Evolutionary conservation across 495 filamentous ascomycete species (phyloP).

Genomic region (Friedmanniomyces endolithicus): DNA sequence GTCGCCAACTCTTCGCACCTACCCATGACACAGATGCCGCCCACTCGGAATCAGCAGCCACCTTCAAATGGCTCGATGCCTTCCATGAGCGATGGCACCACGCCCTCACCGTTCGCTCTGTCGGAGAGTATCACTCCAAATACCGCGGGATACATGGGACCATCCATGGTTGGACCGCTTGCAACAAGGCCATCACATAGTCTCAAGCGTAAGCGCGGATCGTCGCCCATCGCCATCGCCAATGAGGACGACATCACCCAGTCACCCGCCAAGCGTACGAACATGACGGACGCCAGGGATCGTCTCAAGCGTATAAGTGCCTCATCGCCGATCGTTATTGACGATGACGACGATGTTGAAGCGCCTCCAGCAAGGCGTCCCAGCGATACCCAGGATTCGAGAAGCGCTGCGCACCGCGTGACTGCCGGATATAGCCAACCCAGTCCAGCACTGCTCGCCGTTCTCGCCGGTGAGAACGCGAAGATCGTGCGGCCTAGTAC

Average conservation of each 20-base stretch:
- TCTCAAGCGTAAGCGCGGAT: too few relatives aligned
- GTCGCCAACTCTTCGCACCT: neutral
- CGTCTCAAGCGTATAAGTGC: neutral
- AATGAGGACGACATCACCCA: too few relatives aligned
- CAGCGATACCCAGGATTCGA: neutral
- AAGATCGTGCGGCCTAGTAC: too few relatives aligned
- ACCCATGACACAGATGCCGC: neutral
- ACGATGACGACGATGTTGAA: neutral
- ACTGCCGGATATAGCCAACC: too few relatives aligned
- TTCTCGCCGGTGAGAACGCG: too few relatives aligned
- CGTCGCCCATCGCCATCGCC: too few relatives aligned
- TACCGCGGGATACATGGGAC: neutral
- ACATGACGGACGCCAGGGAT: neutral
- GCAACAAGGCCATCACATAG: neutral
- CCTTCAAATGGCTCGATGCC: neutral
- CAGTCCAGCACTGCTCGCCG: too few relatives aligned
- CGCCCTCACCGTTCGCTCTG: neutral
- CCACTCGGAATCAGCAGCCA: neutral
- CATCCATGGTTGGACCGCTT: neutral
- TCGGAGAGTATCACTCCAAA: neutral
- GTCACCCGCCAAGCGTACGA: neutral
- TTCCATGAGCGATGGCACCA: neutral
- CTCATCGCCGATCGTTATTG: neutral
- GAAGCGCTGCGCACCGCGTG: too few relatives aligned
- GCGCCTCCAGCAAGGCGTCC: neutral